A percentile compares a stretch with the other conserved stretches of the same genome.
Conservation (phyloP, 2,329 filamentous ascomycete genomes). For the Colletotrichum brevisporum region DNA sequence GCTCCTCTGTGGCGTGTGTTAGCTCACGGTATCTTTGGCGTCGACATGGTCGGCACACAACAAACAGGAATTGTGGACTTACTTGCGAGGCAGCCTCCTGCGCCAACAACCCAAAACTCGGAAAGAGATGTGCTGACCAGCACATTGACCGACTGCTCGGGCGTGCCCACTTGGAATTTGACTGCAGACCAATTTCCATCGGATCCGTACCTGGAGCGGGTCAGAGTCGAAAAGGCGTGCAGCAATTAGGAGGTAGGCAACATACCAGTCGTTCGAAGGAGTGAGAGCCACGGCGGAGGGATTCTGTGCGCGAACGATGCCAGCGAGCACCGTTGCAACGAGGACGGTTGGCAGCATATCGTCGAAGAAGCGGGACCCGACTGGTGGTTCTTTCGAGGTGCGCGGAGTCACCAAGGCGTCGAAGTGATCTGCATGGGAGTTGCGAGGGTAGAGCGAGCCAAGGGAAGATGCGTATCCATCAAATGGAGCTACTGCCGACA, state of each 20-base stretch:
- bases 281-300: conserved; percentile 39
- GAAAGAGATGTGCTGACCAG: conserved; percentile 77
- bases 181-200: conserved; percentile 83
- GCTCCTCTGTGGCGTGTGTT: conserved; percentile 54
- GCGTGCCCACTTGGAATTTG: conserved; percentile 68
- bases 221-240: conserved; percentile 33
- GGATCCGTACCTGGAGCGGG: conserved; percentile 67
- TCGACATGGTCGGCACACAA: conserved; percentile 9
- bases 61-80: conserved; percentile 46
- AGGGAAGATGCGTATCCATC: conserved; percentile 26
- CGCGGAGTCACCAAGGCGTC: conserved; percentile 36
- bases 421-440: conserved; percentile 36
- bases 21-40: conserved; percentile 26
- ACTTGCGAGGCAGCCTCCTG: conserved; percentile 68
- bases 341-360: conserved; percentile 31
- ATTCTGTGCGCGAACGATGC: conserved; percentile 30
- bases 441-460: conserved; percentile 25
- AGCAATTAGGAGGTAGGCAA: background rate
- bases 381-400: conserved; percentile 33
- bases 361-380: conserved; percentile 22
- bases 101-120: conserved; percentile 78
- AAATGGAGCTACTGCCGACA: conserved; percentile 21
- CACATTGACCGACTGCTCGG: conserved; percentile 54
- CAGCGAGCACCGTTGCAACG: conserved; percentile 33
- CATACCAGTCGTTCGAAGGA: conserved; percentile 38